A percentile compares a stretch with the other conserved stretches of the same genome.
Conservation (phyloP, 805 yeast genomes). For the Pichia heedii region DNA sequence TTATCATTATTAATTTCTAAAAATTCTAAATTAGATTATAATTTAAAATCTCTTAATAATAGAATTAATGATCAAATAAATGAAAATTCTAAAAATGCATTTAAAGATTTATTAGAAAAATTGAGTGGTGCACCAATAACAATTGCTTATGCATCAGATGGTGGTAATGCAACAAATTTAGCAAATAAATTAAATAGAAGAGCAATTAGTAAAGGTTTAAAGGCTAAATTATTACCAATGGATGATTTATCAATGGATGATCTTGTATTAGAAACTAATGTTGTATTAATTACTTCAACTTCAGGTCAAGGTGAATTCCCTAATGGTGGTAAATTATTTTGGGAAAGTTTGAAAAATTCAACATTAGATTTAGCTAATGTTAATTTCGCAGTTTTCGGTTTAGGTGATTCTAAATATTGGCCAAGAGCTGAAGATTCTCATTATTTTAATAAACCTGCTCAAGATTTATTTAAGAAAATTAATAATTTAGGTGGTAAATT, state of each 20-base stretch:
- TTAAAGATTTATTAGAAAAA: conserved; percentile 68
- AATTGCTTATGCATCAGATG: conserved; percentile 82
- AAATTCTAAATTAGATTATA: conserved; percentile 70
- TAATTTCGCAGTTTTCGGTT: conserved; percentile 58
- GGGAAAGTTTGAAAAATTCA: conserved; percentile 64
- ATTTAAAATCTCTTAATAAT: conserved; percentile 56
- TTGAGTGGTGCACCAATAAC: conserved; percentile 88
- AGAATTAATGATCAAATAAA: conserved; percentile 44
- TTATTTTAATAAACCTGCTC: conserved; percentile 86
- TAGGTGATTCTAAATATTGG: conserved; percentile 87
- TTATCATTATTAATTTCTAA: conserved; percentile 64
- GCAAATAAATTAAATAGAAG: conserved; percentile 73
- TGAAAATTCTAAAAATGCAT: conserved; percentile 67
- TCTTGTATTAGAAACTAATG: conserved; percentile 57
- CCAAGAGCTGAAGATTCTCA: conserved; percentile 93
- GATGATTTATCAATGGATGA: conserved; percentile 70
- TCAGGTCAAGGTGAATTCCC: conserved; percentile 88
- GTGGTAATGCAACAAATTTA: conserved; percentile 78
- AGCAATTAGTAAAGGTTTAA: conserved; percentile 72
- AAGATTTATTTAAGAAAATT: conserved; percentile 60
- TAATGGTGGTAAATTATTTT: conserved; percentile 66
- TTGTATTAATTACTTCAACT: conserved; percentile 63
- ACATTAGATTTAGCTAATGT: conserved; percentile 56
- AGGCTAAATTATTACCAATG: conserved; percentile 55
- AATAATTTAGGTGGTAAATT: conserved; percentile 64